Conservation (phyloP, 441 rosid species). For the Populus hybrid region DNA sequence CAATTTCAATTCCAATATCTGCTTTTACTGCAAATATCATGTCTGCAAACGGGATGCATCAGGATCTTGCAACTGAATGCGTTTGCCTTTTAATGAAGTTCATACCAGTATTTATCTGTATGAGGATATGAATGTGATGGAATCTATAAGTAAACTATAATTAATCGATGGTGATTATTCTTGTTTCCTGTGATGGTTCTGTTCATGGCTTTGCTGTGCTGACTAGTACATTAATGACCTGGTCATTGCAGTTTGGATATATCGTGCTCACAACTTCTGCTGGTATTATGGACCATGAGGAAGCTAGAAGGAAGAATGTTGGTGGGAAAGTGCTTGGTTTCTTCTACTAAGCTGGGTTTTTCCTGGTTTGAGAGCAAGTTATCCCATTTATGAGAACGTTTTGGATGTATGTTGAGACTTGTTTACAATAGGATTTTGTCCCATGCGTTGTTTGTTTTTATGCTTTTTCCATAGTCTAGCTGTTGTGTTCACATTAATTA, state of each 20-base stretch:
- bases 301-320: conserved; percentile 67
- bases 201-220: background rate
- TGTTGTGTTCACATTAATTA: background rate
- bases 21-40: background rate
- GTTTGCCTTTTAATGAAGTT: background rate
- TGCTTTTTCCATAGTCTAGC: conserved; percentile 9
- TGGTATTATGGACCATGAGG: conserved; percentile 74
- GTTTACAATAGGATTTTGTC: conserved; percentile 9
- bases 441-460: conserved; percentile 12
- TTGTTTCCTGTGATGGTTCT: background rate
- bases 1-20: background rate
- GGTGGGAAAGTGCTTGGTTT: conserved; percentile 78
- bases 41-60: background rate
- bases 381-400: conserved; percentile 14
- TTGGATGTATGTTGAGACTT: conserved; percentile 19
- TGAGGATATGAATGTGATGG: background rate
- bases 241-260: conserved; percentile 53
- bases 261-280: conserved; percentile 72
- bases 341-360: conserved; percentile 37
- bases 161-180: background rate
- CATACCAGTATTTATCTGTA: background rate
- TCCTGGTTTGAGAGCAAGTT: background rate
- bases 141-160: background rate
- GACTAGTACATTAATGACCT: background rate
- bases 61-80: background rate